Evolutionary conservation across 345 rosid species (phyloP).

Genomic region (Salix exigua): DNA sequence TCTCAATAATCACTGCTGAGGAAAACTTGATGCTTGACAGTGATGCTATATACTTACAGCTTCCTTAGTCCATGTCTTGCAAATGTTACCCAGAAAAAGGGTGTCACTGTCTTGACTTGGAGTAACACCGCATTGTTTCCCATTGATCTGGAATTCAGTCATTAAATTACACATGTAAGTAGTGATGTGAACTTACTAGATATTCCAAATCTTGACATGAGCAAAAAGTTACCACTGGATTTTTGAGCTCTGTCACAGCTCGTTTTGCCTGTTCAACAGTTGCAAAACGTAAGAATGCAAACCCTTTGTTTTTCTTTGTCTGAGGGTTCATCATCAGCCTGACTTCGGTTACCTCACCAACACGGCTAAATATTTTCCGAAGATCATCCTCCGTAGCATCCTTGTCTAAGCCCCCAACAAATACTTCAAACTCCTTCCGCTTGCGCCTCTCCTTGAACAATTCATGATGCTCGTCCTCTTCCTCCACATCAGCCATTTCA

Average conservation of each 20-base stretch:
- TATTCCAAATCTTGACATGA: constrained; percentile 30
- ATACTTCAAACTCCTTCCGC: constrained; percentile 93
- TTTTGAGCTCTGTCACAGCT: constrained; percentile 74
- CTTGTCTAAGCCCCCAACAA: constrained; percentile 92
- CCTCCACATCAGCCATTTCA: constrained; percentile 44
- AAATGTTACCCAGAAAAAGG: constrained; percentile 90
- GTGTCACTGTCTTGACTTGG: constrained; percentile 97
- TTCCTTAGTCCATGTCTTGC: constrained; percentile 92
- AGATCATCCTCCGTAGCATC: constrained; percentile 80
- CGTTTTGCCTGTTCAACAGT: constrained; percentile 84
- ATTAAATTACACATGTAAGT: constrained; percentile 28
- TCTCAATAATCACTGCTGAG: constrained; percentile 10
- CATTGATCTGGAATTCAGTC: constrained; percentile 78
- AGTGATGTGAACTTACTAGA: constrained; percentile 28
- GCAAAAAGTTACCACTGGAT: constrained; percentile 73
- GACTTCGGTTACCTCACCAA: constrained; percentile 80
- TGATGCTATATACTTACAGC: constrained; percentile 64
- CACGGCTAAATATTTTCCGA: constrained; percentile 67
- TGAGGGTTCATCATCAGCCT: constrained; percentile 88
- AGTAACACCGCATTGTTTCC: constrained; percentile 94
- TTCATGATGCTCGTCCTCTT: constrained; percentile 68
- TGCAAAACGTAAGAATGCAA: constrained; percentile 95
- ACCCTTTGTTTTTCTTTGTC: constrained; percentile 92
- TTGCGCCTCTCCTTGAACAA: constrained; percentile 80
- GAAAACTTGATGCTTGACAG: constrained; percentile 14